Evolutionary conservation across 169 alveolate species (phyloP).

Genomic region (Eimeria necatrix): DNA sequence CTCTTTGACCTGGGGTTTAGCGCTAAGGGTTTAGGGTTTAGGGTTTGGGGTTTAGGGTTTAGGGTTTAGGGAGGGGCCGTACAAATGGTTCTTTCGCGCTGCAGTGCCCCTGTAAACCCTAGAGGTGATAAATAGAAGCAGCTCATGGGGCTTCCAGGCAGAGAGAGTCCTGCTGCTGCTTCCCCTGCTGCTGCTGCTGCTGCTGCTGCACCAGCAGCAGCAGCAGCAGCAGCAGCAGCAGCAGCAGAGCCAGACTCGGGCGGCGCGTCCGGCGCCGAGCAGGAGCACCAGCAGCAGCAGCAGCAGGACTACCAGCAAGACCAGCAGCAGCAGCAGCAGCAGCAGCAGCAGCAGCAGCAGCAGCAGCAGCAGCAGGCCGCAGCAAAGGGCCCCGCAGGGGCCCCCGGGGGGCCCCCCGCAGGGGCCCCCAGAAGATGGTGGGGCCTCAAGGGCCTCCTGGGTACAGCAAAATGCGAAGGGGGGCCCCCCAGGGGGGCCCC

Average conservation of each 20-base stretch:
- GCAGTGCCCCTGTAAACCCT: background rate
- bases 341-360: background rate
- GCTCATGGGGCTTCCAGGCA: background rate
- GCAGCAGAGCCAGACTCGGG: too few relatives aligned
- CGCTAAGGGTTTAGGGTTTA: background rate
- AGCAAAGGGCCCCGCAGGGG: too few relatives aligned
- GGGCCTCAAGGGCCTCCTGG: too few relatives aligned
- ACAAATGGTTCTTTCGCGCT: background rate
- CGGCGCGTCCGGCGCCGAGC: too few relatives aligned
- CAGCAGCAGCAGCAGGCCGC: background rate
- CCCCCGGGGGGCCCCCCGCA: too few relatives aligned
- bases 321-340: slow-evolving; percentile 7
- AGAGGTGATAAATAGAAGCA: background rate
- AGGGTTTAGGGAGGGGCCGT: background rate
- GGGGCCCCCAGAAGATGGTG: too few relatives aligned
- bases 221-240: background rate
- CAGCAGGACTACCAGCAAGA: too few relatives aligned
- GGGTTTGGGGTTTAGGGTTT: background rate
- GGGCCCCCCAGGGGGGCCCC: background rate
- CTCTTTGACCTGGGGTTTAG: too few relatives aligned
- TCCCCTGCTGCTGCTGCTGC: too few relatives aligned
- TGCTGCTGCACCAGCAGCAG: background rate
- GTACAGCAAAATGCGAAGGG: background rate
- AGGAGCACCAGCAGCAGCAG: too few relatives aligned
- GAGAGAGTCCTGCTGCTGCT: too few relatives aligned